Evolutionary conservation across 1,284 basidiomycete genomes (phyloP).

Genomic region (Microbotryum saponariae): DNA sequence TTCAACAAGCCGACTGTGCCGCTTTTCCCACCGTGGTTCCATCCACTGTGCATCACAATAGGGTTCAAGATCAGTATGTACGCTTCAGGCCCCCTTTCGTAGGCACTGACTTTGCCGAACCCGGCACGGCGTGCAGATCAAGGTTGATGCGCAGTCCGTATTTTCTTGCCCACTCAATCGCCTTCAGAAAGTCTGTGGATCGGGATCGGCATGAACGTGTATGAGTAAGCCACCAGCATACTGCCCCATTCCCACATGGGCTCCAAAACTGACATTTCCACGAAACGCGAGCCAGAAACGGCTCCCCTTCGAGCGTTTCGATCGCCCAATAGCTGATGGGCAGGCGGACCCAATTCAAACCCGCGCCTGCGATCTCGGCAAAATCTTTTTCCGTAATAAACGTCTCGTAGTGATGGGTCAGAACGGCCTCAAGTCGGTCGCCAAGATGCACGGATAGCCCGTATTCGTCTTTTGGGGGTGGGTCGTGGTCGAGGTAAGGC

Average conservation of each 20-base stretch:
- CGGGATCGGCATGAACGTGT: too few species aligned
- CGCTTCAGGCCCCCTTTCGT: background rate
- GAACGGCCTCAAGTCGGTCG: conserved; percentile 46
- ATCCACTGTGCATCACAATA: conserved; percentile 39
- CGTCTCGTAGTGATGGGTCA: conserved; percentile 65
- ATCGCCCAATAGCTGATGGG: conserved; percentile 82
- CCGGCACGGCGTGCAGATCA: conserved; percentile 69
- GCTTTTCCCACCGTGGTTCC: conserved; percentile 47
- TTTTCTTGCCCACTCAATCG: conserved; percentile 65
- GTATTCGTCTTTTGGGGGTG: conserved; percentile 61
- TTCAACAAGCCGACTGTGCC: conserved; percentile 55
- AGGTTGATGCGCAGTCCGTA: conserved; percentile 77
- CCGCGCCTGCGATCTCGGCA: conserved; percentile 75
- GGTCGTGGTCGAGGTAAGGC: conserved; percentile 49
- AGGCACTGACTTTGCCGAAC: conserved; percentile 48
- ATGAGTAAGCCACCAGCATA: too few species aligned
- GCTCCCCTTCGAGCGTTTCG: conserved; percentile 65
- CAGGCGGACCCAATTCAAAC: conserved; percentile 60
- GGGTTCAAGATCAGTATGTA: conserved; percentile 41
- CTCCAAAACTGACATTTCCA: conserved; percentile 9
- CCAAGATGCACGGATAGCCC: conserved; percentile 59
- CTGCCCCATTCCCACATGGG: too few species aligned
- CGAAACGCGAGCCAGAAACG: conserved; percentile 58
- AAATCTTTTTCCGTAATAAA: conserved; percentile 84
- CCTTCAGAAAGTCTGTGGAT: conserved; percentile 26